Evolutionary conservation across 148 eudicot species (phyloP).

Genomic region (Arctostaphylos glauca): DNA sequence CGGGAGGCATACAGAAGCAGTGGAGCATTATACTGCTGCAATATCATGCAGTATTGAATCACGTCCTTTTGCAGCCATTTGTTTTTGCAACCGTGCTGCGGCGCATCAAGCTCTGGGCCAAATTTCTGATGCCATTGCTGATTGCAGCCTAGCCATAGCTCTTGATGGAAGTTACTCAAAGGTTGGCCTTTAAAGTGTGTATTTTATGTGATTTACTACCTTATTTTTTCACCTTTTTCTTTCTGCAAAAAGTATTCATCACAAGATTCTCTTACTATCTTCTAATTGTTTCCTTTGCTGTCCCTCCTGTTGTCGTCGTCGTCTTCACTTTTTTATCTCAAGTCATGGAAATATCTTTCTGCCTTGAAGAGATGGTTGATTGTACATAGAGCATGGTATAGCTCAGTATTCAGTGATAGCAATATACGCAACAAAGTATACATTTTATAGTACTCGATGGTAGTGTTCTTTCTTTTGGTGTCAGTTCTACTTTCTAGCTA

Average conservation of each 20-base stretch:
- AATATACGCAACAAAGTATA: not conserved
- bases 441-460: not conserved
- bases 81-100: conserved; percentile 93
- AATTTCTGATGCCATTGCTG: conserved; percentile 85
- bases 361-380: not conserved
- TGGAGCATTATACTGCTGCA: conserved; percentile 80
- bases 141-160: conserved; percentile 89
- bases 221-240: not conserved
- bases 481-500: not conserved
- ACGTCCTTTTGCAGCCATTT: conserved; percentile 83
- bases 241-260: not conserved
- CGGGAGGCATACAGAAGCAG: conserved; percentile 78
- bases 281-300: not conserved
- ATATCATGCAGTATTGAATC: conserved; percentile 65
- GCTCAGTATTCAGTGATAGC: not conserved
- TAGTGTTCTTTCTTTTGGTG: not conserved
- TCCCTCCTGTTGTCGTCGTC: not conserved
- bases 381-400: not conserved
- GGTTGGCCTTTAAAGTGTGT: conserved; percentile 38
- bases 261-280: not conserved
- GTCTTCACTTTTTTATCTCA: not conserved
- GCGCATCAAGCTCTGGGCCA: conserved; percentile 78
- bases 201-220: not conserved
- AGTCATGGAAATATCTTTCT: not conserved
- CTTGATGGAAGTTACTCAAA: conserved; percentile 70